Base-by-base conservation (phyloP, 805 yeast species). In the Candida insectalens region DNA sequence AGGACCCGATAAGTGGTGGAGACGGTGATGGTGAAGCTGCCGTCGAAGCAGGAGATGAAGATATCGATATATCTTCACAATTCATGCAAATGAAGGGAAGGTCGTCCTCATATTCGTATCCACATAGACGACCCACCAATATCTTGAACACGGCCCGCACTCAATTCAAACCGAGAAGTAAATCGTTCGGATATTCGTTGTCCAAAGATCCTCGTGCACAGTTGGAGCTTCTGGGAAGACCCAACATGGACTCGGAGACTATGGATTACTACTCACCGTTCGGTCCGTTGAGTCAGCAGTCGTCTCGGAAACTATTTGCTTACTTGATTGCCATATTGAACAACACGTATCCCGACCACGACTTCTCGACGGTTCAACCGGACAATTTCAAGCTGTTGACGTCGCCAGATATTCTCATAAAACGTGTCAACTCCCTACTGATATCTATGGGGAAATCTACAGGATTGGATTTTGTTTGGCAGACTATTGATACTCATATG, bases 311-410 rank as follows among this genome's bases (percentile, higher is more conserved):
- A 55, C 77, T 88, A 2, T 92, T 89, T 62, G 92, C 96, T 0
- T 83, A 88, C 51, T 63, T 92, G 31, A 83, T 92, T 38, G 92
- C 94, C 1, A 87, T 88, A 23, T 65, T 92, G 34, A 92, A 92
- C 55, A 83, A 94, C 6, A 79, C 94, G 4, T 89, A 83, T 51
- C 97, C 98, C 1, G 98, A 92, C 54, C 95, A 92, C 50, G 98
- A 92, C 51, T 92, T 89, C 48, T 71, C 94, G 9, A 71, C 80
- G 18, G 69, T 92, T 41, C 85, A 83, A 50, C 98, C 98, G 2
- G 65, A 65, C 14, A 79, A 76, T 53, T 82, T 82, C 55, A 59
- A 65, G 27, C 71, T 83, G n/a, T 71, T 73, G 5, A 64, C 61
- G 16, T 66, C 71, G 30, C 28, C 58, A 2, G 36, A 53, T 52